Evolutionary conservation across 441 rosid species (phyloP).

Genomic region (Populus hybrid): DNA sequence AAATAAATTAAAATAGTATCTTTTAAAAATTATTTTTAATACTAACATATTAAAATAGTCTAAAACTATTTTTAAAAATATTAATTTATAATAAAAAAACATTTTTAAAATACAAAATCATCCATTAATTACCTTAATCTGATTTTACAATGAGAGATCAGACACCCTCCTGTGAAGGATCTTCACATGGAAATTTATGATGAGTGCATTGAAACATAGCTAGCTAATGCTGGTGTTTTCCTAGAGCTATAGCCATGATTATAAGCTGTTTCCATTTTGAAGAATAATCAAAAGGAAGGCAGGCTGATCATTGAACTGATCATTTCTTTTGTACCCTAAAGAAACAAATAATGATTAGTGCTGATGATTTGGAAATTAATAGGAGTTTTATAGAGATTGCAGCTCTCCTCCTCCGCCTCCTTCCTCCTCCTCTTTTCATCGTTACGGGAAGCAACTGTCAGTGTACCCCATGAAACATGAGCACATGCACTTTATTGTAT

Average conservation of each 20-base stretch:
- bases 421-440: neutral
- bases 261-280: neutral
- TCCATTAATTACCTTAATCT: too few relatives aligned
- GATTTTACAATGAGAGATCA: too few relatives aligned
- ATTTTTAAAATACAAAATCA: too few relatives aligned
- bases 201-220: neutral
- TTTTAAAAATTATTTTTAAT: too few relatives aligned
- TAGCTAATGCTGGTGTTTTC: neutral
- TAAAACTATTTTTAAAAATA: too few relatives aligned
- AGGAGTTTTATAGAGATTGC: neutral
- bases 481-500: slow-evolving; percentile 22
- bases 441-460: neutral
- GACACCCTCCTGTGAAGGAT: too few relatives aligned
- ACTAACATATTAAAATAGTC: fast-evolving
- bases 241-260: neutral
- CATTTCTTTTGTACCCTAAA: neutral
- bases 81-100: too few relatives aligned
- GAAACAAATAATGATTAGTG: slow-evolving; percentile 2
- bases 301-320: neutral
- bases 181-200: neutral
- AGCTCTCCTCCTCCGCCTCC: neutral
- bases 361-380: neutral
- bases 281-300: neutral
- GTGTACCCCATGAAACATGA: slow-evolving; percentile 23
- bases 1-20: too few relatives aligned